These are phyloP conservation scores for Metarhizium anisopliae DNA, from an alignment of 2,329 filamentous ascomycete species.

Conservation along the genomic window DNA sequence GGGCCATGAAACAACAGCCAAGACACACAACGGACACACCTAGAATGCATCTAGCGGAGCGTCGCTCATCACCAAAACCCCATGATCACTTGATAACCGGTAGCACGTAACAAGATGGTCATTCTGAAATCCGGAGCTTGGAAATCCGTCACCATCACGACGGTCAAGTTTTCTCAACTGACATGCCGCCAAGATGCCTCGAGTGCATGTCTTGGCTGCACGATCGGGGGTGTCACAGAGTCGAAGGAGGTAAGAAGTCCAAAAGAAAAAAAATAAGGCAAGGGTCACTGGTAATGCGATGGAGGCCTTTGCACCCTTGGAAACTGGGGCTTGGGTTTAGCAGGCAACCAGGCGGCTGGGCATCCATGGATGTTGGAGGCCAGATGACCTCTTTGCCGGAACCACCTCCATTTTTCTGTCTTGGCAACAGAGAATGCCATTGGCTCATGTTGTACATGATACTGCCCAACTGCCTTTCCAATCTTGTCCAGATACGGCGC, in stretches of 20 bases:
- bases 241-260: neutral
- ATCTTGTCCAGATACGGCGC: neutral
- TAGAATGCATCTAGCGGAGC: too few species aligned
- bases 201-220: neutral
- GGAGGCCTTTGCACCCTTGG: neutral
- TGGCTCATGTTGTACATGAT: neutral
- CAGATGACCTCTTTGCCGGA: conserved; percentile 1
- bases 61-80: too few species aligned
- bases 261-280: neutral
- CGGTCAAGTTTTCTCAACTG: neutral
- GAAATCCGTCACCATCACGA: neutral
- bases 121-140: neutral
- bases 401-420: neutral
- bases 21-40: too few species aligned
- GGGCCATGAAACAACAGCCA: too few species aligned
- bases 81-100: too few species aligned
- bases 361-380: neutral
- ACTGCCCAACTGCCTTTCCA: neutral
- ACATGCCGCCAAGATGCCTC: neutral
- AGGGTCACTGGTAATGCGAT: too few species aligned
- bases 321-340: neutral
- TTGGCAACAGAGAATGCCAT: neutral
- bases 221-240: neutral
- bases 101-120: too few species aligned
- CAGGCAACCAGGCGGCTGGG: neutral